Conservation (phyloP, 176 grass and related monocot species). For the Pontederia crassipes region DNA sequence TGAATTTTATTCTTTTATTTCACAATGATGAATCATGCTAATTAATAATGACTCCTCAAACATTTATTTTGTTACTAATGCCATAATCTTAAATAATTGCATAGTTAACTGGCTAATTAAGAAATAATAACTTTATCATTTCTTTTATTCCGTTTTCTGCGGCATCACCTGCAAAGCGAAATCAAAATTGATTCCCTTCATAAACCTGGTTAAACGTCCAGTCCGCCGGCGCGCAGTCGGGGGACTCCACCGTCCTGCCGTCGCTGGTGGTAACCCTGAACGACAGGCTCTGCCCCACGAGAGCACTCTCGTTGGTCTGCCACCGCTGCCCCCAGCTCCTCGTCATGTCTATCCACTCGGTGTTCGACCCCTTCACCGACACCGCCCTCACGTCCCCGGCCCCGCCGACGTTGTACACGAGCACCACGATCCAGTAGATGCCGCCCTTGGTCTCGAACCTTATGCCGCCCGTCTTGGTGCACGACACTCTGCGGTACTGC, state of each 20-base stretch:
- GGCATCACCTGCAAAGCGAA: too few species aligned
- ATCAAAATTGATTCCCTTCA: too few species aligned
- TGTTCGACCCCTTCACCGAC: slow-evolving; percentile 22
- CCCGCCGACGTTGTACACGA: slow-evolving; percentile 24
- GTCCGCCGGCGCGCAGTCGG: slow-evolving; percentile 14
- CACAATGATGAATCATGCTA: too few species aligned
- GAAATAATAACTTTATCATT: too few species aligned
- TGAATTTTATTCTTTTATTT: too few species aligned
- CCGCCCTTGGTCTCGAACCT: slow-evolving; percentile 25
- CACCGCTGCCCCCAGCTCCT: slow-evolving; percentile 37
- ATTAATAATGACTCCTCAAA: too few species aligned
- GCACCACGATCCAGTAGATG: slow-evolving; percentile 17
- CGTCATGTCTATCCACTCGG: slow-evolving; percentile 15
- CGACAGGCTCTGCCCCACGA: slow-evolving; percentile 12
- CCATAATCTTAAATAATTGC: too few species aligned
- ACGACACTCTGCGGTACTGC: slow-evolving; percentile 20
- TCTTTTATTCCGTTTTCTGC: too few species aligned
- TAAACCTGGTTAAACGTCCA: slow-evolving; percentile 15
- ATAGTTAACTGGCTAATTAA: too few species aligned
- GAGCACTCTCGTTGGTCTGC: slow-evolving; percentile 7
- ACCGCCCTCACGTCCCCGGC: slow-evolving; percentile 12
- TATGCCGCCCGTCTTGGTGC: slow-evolving; percentile 17
- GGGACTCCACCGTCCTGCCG: slow-evolving; percentile 5
- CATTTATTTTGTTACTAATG: too few species aligned
- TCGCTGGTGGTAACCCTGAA: slow-evolving; percentile 19